These are phyloP conservation scores for Mesembryanthemum crystallinum DNA, from an alignment of 148 eudicot genomes.

Conservation along the genomic window DNA sequence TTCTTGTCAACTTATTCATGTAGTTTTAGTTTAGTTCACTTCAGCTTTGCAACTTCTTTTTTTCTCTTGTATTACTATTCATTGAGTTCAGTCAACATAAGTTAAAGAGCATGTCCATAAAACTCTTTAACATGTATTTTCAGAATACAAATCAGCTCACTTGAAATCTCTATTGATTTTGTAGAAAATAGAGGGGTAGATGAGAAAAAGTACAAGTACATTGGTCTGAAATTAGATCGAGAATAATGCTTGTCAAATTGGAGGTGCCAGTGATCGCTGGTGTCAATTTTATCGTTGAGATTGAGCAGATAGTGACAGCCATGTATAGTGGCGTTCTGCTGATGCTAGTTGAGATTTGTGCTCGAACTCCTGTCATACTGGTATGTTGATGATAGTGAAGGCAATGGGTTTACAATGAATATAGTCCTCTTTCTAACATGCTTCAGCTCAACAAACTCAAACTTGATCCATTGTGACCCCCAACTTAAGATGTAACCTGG, in stretches of 20 bases:
- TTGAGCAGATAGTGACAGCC: conserved; percentile 4
- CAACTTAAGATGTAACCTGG: too few species aligned
- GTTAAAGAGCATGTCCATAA: too few species aligned
- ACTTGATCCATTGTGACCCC: neutral
- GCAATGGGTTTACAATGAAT: neutral
- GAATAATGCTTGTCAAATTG: neutral
- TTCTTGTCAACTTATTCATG: too few species aligned
- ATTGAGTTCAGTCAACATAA: too few species aligned
- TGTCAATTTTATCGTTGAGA: neutral
- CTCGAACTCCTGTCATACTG: neutral
- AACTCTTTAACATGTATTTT: too few species aligned
- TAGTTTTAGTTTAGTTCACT: too few species aligned
- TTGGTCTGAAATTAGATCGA: neutral
- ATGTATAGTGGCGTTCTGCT: conserved; percentile 3
- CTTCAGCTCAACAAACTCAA: neutral
- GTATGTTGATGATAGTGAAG: neutral
- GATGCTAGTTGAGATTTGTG: neutral
- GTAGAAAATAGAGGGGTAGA: neutral
- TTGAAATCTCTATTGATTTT: neutral
- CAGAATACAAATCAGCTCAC: neutral
- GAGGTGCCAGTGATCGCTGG: conserved; percentile 17
- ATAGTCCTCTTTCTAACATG: neutral
- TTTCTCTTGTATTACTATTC: too few species aligned
- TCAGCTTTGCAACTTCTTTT: too few species aligned
- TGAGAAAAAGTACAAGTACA: neutral